Evolutionary conservation across 495 filamentous ascomycete species (phyloP), one percentile per base, ranked within the genome.

Genomic region (Clohesyomyces aquaticus): DNA sequence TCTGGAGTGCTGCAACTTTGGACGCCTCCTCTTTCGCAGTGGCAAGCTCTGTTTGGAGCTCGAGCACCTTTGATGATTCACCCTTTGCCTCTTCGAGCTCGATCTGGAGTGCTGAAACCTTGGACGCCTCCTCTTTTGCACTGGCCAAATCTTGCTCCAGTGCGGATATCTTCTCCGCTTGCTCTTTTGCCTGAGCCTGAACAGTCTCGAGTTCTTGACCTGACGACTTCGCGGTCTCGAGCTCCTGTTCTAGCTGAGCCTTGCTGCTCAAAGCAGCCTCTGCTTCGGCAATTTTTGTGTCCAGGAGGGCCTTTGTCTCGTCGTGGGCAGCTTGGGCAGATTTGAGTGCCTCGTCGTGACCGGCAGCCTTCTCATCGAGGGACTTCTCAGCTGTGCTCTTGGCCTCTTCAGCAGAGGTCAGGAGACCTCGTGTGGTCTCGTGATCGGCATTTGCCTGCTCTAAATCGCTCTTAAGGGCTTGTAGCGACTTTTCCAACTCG

Each of bases 391-490:
- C 55, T 19, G 55, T 27, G 1, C 42, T 38, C 25, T 32, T 49
- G 4, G 48, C 61, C 12, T 49, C 41, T 53, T 66, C 63, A 21
- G 59, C 53, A 21, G 41, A n/a, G 6, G 62, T 21, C 23, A 66
- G 55, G 16, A 32, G 47, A 26, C 23, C 27, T 25, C 59, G 51
- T 21, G 53, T 58, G 29, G 62, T 26, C 18, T 65, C 48, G 28
- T 55, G 58, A 1, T 66, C 58, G 27, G 53, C 41, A 23, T 32
- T 47, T 28, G 46, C 43, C 25, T 59, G 58, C 25, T 69, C 62
- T 1, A 69, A 32, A 1, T 61, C 49, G 28, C 21, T 27, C 50
- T 53, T 41, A 18, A 42, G 22, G 9, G 51, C 29, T 26, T 21
- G 32, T 14, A 56, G 52, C 1, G 63, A 45, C 9, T 23, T 2